A percentile compares a stretch with the other conserved stretches of the same genome.
These are phyloP conservation scores for Boletus reticuloceps DNA, from an alignment of 768 basidiomycete genomes.

Conservation along the genomic window DNA sequence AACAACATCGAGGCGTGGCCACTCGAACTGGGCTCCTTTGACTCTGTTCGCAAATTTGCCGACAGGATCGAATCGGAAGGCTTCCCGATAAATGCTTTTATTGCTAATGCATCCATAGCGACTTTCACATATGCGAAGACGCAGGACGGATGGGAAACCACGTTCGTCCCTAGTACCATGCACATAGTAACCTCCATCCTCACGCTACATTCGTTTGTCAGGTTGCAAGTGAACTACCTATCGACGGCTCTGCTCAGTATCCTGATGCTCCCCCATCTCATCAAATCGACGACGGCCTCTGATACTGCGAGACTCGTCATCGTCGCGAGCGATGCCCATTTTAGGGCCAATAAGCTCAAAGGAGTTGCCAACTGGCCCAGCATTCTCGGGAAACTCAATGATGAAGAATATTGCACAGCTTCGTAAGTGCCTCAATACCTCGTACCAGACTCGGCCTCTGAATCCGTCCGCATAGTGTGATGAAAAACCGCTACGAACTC, in stretches of 20 bases:
- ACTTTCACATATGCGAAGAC: too few species aligned
- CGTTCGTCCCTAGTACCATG: conserved; percentile 20
- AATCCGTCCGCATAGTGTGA: conserved; percentile 14
- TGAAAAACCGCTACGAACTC: conserved; percentile 24
- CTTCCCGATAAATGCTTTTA: too few species aligned
- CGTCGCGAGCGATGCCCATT: conserved; percentile 31
- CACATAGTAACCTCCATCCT: background rate
- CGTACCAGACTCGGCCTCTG: background rate
- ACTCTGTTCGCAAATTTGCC: too few species aligned
- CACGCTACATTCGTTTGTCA: conserved; percentile 5
- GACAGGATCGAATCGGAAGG: too few species aligned
- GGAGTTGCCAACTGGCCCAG: conserved; percentile 14
- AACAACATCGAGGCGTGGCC: too few species aligned
- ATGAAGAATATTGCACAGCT: conserved; percentile 27
- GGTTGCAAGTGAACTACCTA: conserved; percentile 37
- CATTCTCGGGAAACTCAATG: conserved; percentile 30
- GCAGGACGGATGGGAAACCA: too few species aligned
- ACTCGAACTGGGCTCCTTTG: too few species aligned
- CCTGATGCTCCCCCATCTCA: conserved; percentile 34
- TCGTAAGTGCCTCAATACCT: conserved; percentile 12
- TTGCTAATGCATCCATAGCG: too few species aligned
- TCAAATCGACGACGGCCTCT: conserved; percentile 24
- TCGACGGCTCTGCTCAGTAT: conserved; percentile 35
- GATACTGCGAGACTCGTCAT: conserved; percentile 29
- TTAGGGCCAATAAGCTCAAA: conserved; percentile 7